Conservation (phyloP, 164 flowering plant species). For the Piper longum region DNA sequence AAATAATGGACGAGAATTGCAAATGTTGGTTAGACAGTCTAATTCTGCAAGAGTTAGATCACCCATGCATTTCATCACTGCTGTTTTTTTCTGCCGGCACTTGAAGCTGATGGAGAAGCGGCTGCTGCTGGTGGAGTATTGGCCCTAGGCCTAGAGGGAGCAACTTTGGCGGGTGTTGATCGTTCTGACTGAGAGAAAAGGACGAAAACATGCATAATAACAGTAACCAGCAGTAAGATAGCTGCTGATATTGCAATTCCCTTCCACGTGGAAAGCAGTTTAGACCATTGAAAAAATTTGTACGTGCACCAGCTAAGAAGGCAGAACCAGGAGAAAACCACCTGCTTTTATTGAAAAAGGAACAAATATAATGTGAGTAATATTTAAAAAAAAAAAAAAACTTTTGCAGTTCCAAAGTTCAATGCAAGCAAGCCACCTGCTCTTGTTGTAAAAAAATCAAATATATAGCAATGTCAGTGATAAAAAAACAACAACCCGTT, state of each 20-base stretch:
- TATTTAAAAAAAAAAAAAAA: too few species aligned
- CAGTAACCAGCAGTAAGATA: constrained; percentile 31
- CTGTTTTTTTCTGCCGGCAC: neutral
- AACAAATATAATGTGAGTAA: neutral
- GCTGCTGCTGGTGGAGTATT: neutral
- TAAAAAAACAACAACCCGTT: too few species aligned
- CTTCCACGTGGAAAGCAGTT: constrained; percentile 49
- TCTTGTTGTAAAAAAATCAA: too few species aligned
- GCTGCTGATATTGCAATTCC: constrained; percentile 32
- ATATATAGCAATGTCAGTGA: too few species aligned
- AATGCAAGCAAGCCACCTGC: too few species aligned
- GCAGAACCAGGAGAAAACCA: constrained; percentile 38
- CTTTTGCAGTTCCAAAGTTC: too few species aligned
- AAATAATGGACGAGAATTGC: too few species aligned
- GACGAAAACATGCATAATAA: constrained; percentile 54
- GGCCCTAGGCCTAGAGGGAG: constrained; percentile 8
- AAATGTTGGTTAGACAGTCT: too few species aligned
- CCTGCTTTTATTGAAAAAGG: constrained; percentile 19
- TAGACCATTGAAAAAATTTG: constrained; percentile 28
- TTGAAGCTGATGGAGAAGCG: neutral
- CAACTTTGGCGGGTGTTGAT: constrained; percentile 25
- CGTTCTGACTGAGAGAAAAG: constrained; percentile 56
- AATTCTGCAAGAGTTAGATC: neutral
- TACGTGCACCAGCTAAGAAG: constrained; percentile 23
- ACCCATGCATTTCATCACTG: neutral